Percentiles rank a stretch among this genome's conserved stretches.
These are phyloP conservation scores for Tulasnella calospora DNA, from an alignment of 768 basidiomycete species.

Conservation along the genomic window DNA sequence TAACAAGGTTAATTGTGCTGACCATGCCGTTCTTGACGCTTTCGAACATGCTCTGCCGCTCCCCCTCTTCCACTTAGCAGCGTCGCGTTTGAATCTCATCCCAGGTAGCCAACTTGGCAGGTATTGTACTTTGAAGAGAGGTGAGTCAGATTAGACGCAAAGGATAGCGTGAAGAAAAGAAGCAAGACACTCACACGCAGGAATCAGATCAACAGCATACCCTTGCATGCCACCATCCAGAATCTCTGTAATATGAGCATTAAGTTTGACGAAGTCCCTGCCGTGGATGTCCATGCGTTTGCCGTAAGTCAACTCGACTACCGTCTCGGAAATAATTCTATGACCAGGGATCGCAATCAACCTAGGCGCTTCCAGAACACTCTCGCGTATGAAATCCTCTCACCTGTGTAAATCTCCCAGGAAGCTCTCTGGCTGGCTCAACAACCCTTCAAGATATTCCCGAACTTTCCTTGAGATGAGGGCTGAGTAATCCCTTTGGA, in stretches of 20 bases:
- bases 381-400: not conserved
- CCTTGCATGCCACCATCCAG: not conserved
- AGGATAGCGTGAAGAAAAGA: not conserved
- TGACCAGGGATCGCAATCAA: not conserved
- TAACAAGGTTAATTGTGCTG: not conserved
- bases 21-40: not conserved
- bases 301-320: not conserved
- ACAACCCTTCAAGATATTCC: not conserved
- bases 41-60: not conserved
- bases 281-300: not conserved
- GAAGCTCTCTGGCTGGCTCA: not conserved
- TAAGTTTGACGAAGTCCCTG: not conserved
- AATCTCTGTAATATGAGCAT: not conserved
- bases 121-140: not conserved
- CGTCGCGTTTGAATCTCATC: not conserved
- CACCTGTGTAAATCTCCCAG: not conserved
- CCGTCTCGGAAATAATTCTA: not conserved
- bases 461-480: not conserved
- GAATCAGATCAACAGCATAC: not conserved
- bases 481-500: not conserved
- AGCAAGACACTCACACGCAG: not conserved
- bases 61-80: not conserved
- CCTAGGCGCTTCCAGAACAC: not conserved
- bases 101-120: conserved; percentile 17
- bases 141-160: not conserved